Percentiles rank a stretch among this genome's conserved stretches.
Conservation (phyloP, 139 green algal genomes). For the Astrephomene gubernaculifera region DNA sequence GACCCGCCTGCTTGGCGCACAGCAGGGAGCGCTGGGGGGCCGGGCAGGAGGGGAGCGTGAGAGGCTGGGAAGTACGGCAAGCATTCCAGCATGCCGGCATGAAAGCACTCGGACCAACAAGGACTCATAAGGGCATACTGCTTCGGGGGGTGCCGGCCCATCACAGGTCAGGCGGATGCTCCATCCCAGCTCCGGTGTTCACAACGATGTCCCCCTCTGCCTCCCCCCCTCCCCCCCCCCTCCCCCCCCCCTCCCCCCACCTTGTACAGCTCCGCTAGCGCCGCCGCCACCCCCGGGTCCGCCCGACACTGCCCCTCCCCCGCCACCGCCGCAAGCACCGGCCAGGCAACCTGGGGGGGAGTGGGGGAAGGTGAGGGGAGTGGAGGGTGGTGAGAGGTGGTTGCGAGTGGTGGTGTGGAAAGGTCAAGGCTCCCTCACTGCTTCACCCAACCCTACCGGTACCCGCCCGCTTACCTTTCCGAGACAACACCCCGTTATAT, state of each 20-base stretch:
- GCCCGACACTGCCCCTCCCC: constrained; percentile 48
- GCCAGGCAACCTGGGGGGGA: constrained; percentile 55
- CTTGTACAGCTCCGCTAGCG: constrained; percentile 69
- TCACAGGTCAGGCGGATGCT: not conserved
- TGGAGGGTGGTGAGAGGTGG: not conserved
- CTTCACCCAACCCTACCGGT: too few species aligned
- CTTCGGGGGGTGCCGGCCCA: too few species aligned
- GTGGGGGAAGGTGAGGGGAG: not conserved
- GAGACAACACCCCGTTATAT: too few species aligned
- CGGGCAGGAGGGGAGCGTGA: not conserved
- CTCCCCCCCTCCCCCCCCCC: not conserved
- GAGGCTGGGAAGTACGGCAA: not conserved
- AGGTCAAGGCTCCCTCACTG: too few species aligned
- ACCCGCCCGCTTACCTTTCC: too few species aligned
- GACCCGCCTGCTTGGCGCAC: constrained; percentile 23
- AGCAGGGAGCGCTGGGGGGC: constrained; percentile 51
- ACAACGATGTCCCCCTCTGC: not conserved
- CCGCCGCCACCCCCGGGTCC: constrained; percentile 53
- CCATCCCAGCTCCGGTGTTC: not conserved
- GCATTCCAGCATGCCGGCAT: not conserved
- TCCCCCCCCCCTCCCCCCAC: constrained; percentile 6
- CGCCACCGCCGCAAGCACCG: constrained; percentile 56
- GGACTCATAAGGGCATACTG: too few species aligned
- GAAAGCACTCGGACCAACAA: too few species aligned
- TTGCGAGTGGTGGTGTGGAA: too few species aligned